A percentile compares a stretch with the other conserved stretches of the same genome.
Conservation (phyloP, 371 early-diverging fungal genomes). For the Basidiobolus meristosporus region DNA sequence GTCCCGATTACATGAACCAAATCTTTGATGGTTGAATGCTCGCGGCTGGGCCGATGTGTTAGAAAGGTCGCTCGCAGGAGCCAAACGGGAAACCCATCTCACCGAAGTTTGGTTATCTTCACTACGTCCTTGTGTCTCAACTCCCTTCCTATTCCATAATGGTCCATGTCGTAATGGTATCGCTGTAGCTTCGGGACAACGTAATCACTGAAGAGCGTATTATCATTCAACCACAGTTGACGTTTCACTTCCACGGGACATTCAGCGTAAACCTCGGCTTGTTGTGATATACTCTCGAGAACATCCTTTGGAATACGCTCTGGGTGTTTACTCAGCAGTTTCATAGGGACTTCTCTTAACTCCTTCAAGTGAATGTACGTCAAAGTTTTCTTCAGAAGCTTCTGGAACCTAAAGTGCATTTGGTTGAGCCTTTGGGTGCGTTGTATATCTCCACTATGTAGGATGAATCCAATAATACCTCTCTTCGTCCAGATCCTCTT, state of each 20-base stretch:
- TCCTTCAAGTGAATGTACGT: no score
- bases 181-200: not conserved
- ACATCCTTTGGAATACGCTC: not conserved
- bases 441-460: no score
- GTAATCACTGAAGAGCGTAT: not conserved
- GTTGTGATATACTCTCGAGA: not conserved
- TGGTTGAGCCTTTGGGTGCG: no score
- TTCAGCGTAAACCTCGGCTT: not conserved
- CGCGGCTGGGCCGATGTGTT: constrained; percentile 14
- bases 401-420: no score
- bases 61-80: not conserved
- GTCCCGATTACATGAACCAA: constrained; percentile 28
- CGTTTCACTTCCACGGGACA: not conserved
- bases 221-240: not conserved
- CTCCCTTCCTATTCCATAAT: not conserved
- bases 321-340: not conserved
- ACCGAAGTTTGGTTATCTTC: not conserved
- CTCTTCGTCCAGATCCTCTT: no score
- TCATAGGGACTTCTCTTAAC: not conserved
- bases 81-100: not conserved
- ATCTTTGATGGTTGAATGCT: constrained; percentile 21
- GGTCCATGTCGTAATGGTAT: not conserved
- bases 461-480: no score
- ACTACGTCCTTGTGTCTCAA: not conserved
- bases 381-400: no score